phyloP scores from a whole-genome alignment of 345 rosid species.

The Moricandia moricandioides region DNA sequence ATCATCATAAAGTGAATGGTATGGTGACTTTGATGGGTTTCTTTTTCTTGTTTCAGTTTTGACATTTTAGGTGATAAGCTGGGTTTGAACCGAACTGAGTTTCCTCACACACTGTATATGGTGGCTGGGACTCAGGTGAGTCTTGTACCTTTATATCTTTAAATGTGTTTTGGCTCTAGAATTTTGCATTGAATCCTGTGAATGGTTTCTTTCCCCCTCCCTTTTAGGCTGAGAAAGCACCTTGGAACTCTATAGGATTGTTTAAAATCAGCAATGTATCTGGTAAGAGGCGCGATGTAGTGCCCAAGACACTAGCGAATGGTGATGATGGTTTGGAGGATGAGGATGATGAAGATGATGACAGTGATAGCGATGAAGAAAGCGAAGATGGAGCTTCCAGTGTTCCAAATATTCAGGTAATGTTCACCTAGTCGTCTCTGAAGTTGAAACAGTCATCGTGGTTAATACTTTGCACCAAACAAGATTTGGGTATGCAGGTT shows the following conservation, averaged over 20 bases:
- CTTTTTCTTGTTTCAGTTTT: conserved; percentile 54
- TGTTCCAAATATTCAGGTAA: conserved; percentile 69
- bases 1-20: not conserved
- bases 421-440: not conserved
- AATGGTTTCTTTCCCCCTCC: not conserved
- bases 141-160: not conserved
- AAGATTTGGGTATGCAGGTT: conserved; percentile 45
- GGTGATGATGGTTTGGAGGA: conserved; percentile 59
- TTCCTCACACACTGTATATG: conserved; percentile 80
- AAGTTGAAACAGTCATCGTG: not conserved
- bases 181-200: not conserved
- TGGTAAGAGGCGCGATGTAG: conserved; percentile 76
- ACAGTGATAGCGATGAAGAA: conserved; percentile 80
- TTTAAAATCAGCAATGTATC: conserved; percentile 71
- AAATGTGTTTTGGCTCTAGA: not conserved
- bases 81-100: conserved; percentile 82
- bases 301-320: conserved; percentile 47
- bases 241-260: conserved; percentile 74
- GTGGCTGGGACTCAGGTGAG: conserved; percentile 91
- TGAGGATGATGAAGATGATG: conserved; percentile 49
- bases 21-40: not conserved
- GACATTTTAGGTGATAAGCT: conserved; percentile 72
- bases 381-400: conserved; percentile 57
- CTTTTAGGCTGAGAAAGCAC: conserved; percentile 78
- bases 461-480: conserved; percentile 10